phyloP scores from a whole-genome alignment of 768 basidiomycete species.

The Russula sp. region DNA sequence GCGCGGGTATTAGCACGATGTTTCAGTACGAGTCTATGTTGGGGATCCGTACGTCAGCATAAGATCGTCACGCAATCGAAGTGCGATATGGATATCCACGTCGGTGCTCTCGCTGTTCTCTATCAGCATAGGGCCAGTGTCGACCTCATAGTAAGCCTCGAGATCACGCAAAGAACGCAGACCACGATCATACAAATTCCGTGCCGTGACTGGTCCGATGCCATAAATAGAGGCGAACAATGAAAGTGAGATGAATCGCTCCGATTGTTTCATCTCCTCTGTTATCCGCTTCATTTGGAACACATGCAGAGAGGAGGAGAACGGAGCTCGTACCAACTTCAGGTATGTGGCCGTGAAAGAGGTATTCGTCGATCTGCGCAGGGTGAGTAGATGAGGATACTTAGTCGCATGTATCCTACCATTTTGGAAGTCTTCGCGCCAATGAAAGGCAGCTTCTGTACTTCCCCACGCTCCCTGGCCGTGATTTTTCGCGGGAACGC shows the following conservation, averaged over 20 bases:
- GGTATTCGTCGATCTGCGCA: conserved; percentile 54
- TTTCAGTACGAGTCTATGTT: not conserved
- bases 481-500: conserved; percentile 31
- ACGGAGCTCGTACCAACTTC: conserved; percentile 44
- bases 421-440: conserved; percentile 33
- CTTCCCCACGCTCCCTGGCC: conserved; percentile 23
- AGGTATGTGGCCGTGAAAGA: conserved; percentile 44
- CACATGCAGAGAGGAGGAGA: not conserved
- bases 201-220: conserved; percentile 65
- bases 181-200: conserved; percentile 54
- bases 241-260: conserved; percentile 50
- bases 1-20: not conserved
- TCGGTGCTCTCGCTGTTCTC: conserved; percentile 19
- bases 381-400: not conserved
- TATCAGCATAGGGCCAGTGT: conserved; percentile 22
- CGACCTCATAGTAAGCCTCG: conserved; percentile 53
- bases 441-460: conserved; percentile 30
- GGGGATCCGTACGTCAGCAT: conserved; percentile 34
- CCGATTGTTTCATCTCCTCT: conserved; percentile 36
- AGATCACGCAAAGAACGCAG: conserved; percentile 65
- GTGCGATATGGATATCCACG: conserved; percentile 43
- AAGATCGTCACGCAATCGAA: conserved; percentile 54
- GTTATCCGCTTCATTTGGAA: conserved; percentile 28
- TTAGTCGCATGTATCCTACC: conserved; percentile 22
- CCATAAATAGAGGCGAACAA: conserved; percentile 61